These are phyloP conservation scores for Saccharomycopsis hybrid DNA, from an alignment of 1,139 yeast species.

Conservation along the genomic window DNA sequence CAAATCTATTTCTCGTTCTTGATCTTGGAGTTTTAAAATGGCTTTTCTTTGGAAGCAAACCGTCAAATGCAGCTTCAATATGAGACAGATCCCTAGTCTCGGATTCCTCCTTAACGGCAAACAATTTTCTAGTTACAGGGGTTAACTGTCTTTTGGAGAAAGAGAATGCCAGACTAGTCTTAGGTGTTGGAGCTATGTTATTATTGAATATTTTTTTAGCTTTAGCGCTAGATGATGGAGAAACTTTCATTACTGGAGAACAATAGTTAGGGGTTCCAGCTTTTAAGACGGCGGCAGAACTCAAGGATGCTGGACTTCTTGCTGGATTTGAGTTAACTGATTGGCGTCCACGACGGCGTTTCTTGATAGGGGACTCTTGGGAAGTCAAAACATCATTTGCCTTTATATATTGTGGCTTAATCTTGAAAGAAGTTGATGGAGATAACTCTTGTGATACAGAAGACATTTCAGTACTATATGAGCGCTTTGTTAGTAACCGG, in stretches of 20 bases:
- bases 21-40: not conserved
- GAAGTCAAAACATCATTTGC: slow-evolving; percentile 1
- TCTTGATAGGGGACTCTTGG: slow-evolving; percentile 15
- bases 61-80: not conserved
- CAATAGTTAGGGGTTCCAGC: slow-evolving; percentile 28
- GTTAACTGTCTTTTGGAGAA: slow-evolving; percentile 9
- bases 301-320: slow-evolving; percentile 23
- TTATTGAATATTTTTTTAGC: not conserved
- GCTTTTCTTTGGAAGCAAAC: not conserved
- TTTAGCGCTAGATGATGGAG: slow-evolving; percentile 22
- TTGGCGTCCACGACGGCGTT: slow-evolving; percentile 15
- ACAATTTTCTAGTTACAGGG: slow-evolving; percentile 18
- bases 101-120: slow-evolving; percentile 2
- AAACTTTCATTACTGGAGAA: slow-evolving; percentile 31
- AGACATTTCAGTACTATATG: slow-evolving; percentile 2
- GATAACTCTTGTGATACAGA: not conserved
- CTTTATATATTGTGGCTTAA: not conserved
- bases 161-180: not conserved
- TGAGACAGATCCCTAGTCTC: not conserved
- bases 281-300: slow-evolving; percentile 28
- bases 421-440: not conserved
- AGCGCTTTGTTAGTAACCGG: not conserved
- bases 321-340: not conserved
- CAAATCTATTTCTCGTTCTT: not conserved
- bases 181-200: not conserved